A percentile compares a stretch with the other conserved stretches of the same genome.
These are phyloP conservation scores for Boletales sp. DNA, from an alignment of 768 basidiomycete species.

Conservation along the genomic window DNA sequence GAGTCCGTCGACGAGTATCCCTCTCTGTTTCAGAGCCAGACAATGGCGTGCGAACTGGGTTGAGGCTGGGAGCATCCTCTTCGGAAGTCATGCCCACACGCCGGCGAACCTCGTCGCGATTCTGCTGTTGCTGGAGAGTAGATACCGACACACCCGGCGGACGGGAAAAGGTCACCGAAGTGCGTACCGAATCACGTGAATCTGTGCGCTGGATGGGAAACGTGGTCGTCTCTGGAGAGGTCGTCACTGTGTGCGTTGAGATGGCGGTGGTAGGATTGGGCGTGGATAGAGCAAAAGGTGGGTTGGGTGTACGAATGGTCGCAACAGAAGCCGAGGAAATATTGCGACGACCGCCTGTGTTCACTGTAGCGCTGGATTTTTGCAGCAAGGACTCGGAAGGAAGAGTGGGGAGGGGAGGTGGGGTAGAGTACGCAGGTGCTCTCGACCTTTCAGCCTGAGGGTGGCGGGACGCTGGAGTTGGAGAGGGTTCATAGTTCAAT, in stretches of 20 bases:
- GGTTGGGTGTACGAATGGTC: conserved; percentile 42
- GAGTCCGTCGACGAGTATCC: conserved; percentile 38
- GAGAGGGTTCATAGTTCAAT: conserved; percentile 42
- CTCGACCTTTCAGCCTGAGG: conserved; percentile 39
- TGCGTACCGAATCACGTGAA: conserved; percentile 43
- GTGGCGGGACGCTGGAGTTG: conserved; percentile 40
- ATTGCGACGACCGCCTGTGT: conserved; percentile 36
- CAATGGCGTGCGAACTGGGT: conserved; percentile 27
- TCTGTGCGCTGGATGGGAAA: conserved; percentile 41
- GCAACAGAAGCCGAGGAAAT: conserved; percentile 40
- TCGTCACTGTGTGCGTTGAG: conserved; percentile 61
- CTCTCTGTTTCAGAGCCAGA: conserved; percentile 53
- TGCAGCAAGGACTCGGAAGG: conserved; percentile 51
- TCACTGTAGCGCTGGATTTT: conserved; percentile 20
- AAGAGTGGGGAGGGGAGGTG: conserved; percentile 55
- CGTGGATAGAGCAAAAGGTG: conserved; percentile 48
- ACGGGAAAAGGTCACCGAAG: conserved; percentile 62
- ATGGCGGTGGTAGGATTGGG: conserved; percentile 64
- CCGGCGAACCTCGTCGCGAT: conserved; percentile 33
- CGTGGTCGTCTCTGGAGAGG: conserved; percentile 33
- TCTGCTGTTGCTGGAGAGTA: conserved; percentile 53
- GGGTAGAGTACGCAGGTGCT: conserved; percentile 46
- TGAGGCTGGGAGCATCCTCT: conserved; percentile 20
- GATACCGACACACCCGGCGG: conserved; percentile 54
- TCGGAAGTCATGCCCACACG: conserved; percentile 29